Evolutionary conservation across 2,329 filamentous ascomycete species (phyloP).

Genomic region (Cercospora citrullina): DNA sequence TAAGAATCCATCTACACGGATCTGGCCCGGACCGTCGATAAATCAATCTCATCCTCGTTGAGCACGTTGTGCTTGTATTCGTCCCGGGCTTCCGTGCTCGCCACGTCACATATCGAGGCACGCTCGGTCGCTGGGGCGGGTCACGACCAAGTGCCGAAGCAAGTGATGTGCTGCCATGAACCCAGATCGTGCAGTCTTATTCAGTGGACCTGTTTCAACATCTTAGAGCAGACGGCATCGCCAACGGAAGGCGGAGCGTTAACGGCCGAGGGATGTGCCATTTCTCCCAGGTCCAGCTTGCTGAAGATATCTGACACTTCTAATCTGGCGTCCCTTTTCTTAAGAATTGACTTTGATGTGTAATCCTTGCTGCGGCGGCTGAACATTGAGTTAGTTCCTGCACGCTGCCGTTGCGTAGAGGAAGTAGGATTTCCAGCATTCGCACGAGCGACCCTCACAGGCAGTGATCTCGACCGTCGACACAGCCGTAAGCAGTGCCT

Average conservation of each 20-base stretch:
- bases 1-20: not conserved
- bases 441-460: not conserved
- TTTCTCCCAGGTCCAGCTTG: not conserved
- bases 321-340: not conserved
- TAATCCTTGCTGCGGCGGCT: not conserved
- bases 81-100: not conserved
- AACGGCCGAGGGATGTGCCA: not conserved
- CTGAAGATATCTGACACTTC: not conserved
- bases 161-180: not conserved
- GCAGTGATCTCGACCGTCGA: not conserved
- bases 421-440: not conserved
- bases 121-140: not conserved
- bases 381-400: not conserved
- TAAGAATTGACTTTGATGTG: not conserved
- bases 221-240: not conserved
- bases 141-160: not conserved
- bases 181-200: not conserved
- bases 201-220: not conserved
- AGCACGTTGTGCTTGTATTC: not conserved
- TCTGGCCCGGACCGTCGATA: not conserved
- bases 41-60: not conserved
- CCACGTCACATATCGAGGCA: not conserved
- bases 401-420: not conserved
- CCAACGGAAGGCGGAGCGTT: not conserved
- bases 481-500: not conserved